Percentiles rank a stretch among this genome's conserved stretches.
Conservation (phyloP, 176 grass and related monocot genomes). For the Secale cereale region DNA sequence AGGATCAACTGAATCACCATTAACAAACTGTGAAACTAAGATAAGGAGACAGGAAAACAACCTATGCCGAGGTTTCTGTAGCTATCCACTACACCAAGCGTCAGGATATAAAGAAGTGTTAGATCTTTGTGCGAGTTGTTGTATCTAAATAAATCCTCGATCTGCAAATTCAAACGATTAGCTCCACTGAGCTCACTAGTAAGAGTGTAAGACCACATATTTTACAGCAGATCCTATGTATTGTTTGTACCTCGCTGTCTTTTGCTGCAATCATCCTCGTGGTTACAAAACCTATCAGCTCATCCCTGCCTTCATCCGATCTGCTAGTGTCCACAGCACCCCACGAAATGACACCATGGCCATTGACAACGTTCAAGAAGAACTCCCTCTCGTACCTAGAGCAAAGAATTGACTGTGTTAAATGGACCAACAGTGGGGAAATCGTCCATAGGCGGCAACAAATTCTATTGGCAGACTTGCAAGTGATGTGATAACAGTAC, state of each 20-base stretch:
- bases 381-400: constrained; percentile 95
- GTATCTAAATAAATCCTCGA: constrained; percentile 89
- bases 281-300: constrained; percentile 92
- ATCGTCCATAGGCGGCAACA: not conserved
- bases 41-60: constrained; percentile 28
- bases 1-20: constrained; percentile 4
- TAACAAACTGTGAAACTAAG: constrained; percentile 24
- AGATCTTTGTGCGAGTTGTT: constrained; percentile 68
- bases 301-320: constrained; percentile 60
- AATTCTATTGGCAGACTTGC: not conserved
- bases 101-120: constrained; percentile 83
- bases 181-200: not conserved
- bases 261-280: constrained; percentile 70
- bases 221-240: not conserved
- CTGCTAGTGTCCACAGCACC: constrained; percentile 78
- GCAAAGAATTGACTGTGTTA: not conserved
- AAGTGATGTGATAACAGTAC: not conserved
- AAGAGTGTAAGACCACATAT: constrained; percentile 15
- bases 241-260: constrained; percentile 87
- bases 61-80: constrained; percentile 96
- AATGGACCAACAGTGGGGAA: not conserved
- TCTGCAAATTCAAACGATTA: constrained; percentile 54
- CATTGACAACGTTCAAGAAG: constrained; percentile 88
- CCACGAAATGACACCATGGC: constrained; percentile 88
- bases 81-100: constrained; percentile 77